A percentile compares a stretch with the other conserved stretches of the same genome.
These are phyloP conservation scores for Hirsutella minnesotensis DNA, from an alignment of 2,329 filamentous ascomycete species.

Conservation along the genomic window DNA sequence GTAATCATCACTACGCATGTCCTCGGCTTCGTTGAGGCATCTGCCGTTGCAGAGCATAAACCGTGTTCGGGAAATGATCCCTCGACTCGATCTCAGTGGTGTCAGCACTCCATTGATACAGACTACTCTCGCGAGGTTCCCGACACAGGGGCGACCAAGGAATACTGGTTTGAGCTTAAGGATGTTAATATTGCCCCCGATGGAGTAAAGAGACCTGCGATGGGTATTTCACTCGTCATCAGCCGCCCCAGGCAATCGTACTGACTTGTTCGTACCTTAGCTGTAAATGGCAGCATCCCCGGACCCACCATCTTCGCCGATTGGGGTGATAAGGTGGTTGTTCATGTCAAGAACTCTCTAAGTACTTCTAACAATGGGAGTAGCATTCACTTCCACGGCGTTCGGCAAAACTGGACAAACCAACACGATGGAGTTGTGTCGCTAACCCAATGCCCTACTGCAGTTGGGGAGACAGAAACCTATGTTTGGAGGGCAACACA, in stretches of 20 bases:
- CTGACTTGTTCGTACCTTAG: too few species aligned
- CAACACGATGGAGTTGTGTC: constrained; percentile 43
- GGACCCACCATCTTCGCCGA: constrained; percentile 45
- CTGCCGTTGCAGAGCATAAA: too few species aligned
- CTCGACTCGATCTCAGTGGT: neutral
- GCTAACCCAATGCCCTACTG: constrained; percentile 37
- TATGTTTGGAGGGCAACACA: constrained; percentile 46
- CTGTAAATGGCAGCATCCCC: constrained; percentile 46
- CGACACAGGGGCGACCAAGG: constrained; percentile 36
- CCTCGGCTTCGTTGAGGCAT: too few species aligned
- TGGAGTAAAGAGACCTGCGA: constrained; percentile 23
- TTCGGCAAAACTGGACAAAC: constrained; percentile 43
- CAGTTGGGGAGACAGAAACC: constrained; percentile 37
- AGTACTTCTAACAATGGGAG: constrained; percentile 38
- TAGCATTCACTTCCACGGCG: constrained; percentile 50
- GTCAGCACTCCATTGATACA: neutral
- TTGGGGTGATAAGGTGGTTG: constrained; percentile 35
- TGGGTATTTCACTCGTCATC: too few species aligned
- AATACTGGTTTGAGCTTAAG: constrained; percentile 32
- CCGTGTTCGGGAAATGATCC: constrained; percentile 1
- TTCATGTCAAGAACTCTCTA: constrained; percentile 41
- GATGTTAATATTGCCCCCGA: constrained; percentile 31
- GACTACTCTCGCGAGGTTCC: constrained; percentile 24
- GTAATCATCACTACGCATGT: too few species aligned
- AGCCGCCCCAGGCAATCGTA: too few species aligned